Percentiles rank a stretch among this genome's conserved stretches.
phyloP scores from a whole-genome alignment of 1,139 yeast genomes.

The Nematodospora anomalae region DNA sequence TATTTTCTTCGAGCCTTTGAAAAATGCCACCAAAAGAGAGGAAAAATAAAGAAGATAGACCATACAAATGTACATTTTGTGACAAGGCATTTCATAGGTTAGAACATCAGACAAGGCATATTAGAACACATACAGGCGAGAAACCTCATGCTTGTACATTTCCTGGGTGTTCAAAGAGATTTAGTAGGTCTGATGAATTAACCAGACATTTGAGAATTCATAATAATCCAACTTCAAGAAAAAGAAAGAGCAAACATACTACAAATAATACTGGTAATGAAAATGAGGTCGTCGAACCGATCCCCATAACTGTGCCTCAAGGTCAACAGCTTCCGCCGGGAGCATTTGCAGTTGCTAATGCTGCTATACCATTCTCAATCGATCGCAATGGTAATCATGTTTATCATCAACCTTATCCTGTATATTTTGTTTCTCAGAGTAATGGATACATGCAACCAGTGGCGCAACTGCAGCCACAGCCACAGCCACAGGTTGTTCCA shows the following conservation, averaged over 20 bases:
- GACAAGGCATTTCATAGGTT: slow-evolving; percentile 61
- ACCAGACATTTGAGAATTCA: slow-evolving; percentile 69
- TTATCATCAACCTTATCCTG: slow-evolving; percentile 37
- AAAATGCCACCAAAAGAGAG: slow-evolving; percentile 19
- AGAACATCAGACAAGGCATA: slow-evolving; percentile 72
- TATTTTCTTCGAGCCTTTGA: too few species aligned
- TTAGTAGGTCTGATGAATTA: slow-evolving; percentile 67
- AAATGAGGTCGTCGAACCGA: slow-evolving; percentile 5
- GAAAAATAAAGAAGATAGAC: slow-evolving; percentile 31
- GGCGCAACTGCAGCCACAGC: slow-evolving; percentile 14
- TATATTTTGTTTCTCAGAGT: slow-evolving; percentile 33
- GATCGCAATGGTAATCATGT: slow-evolving; percentile 38
- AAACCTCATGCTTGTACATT: slow-evolving; percentile 73
- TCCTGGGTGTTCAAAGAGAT: slow-evolving; percentile 66
- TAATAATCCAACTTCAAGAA: slow-evolving; percentile 51
- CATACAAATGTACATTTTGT: slow-evolving; percentile 62
- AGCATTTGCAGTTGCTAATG: slow-evolving; percentile 11
- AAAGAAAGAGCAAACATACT: slow-evolving; percentile 31
- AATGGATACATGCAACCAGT: slow-evolving; percentile 15
- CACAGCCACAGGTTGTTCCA: slow-evolving; percentile 1
- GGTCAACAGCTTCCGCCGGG: slow-evolving; percentile 7
- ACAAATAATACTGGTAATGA: slow-evolving; percentile 18
- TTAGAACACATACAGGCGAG: slow-evolving; percentile 70
- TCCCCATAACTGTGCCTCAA: slow-evolving; percentile 8
- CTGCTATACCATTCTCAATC: slow-evolving; percentile 31